Conservation (phyloP, 768 basidiomycete genomes). For the Termitomyces bulborhizus region DNA sequence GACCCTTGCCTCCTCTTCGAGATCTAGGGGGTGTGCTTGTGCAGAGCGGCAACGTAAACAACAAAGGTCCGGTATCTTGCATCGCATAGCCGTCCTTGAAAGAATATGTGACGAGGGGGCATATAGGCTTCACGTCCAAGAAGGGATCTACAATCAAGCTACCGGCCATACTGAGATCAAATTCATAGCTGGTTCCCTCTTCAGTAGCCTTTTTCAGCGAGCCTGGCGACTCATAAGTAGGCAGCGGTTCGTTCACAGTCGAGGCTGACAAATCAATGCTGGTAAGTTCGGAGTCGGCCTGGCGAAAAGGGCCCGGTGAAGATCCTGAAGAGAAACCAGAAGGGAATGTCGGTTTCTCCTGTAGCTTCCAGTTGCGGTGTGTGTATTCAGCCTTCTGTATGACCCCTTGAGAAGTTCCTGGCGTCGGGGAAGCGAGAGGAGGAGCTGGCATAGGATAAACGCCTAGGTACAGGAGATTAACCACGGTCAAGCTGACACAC, state of each 20-base stretch:
- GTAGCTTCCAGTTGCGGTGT: not conserved
- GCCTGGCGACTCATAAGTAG: not conserved
- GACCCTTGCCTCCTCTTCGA: slow-evolving; percentile 4
- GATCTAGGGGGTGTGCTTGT: slow-evolving; percentile 9
- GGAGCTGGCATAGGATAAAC: slow-evolving; percentile 1
- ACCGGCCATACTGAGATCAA: not conserved
- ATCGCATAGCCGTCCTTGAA: not conserved
- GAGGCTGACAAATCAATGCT: slow-evolving; percentile 8
- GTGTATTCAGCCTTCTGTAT: not conserved
- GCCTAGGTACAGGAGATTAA: not conserved
- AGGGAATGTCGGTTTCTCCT: not conserved
- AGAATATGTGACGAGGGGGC: not conserved
- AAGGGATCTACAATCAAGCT: slow-evolving; percentile 7
- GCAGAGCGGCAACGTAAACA: slow-evolving; percentile 7
- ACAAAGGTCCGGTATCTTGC: not conserved
- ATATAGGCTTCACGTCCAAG: slow-evolving; percentile 1
- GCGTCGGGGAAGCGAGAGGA: not conserved
- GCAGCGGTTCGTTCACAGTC: not conserved
- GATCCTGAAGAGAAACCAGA: not conserved
- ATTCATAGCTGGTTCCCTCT: not conserved
- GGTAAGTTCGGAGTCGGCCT: not conserved
- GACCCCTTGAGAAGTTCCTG: not conserved
- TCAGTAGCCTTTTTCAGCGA: not conserved
- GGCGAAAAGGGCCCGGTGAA: not conserved
- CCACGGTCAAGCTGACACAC: not conserved